Percentiles rank a stretch among this genome's conserved stretches.
Evolutionary conservation across 495 filamentous ascomycete species (phyloP).

Genomic region (Penicillium riverlandense): DNA sequence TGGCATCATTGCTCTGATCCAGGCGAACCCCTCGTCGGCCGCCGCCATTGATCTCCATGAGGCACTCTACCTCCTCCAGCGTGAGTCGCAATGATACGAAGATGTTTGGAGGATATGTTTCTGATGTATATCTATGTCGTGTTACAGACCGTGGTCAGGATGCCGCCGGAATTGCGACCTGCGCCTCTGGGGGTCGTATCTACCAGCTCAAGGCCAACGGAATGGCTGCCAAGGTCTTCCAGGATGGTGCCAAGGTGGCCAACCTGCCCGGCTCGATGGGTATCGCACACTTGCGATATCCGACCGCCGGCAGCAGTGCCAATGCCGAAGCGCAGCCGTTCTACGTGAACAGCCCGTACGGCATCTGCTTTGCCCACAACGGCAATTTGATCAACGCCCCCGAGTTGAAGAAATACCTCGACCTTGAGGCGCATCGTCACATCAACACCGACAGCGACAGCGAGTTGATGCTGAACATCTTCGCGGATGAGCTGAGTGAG

Average conservation of each 20-base stretch:
- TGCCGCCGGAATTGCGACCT: conserved; percentile 81
- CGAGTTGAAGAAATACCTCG: conserved; percentile 69
- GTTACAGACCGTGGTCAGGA: conserved; percentile 66
- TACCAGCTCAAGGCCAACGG: conserved; percentile 91
- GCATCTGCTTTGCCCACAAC: conserved; percentile 65
- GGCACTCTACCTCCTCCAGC: conserved; percentile 80
- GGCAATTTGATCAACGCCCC: conserved; percentile 94
- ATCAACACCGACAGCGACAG: conserved; percentile 96
- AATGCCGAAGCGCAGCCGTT: conserved; percentile 60
- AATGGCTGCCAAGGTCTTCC: conserved; percentile 83
- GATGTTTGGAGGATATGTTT: neutral
- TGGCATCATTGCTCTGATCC: conserved; percentile 77
- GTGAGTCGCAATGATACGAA: conserved; percentile 21
- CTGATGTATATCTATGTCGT: conserved; percentile 1
- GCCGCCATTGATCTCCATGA: conserved; percentile 83
- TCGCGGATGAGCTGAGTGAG: conserved; percentile 87
- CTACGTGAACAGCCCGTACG: conserved; percentile 90
- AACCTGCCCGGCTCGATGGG: conserved; percentile 89
- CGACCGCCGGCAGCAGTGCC: conserved; percentile 81
- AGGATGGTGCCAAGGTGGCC: conserved; percentile 62
- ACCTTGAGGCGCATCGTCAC: conserved; percentile 84
- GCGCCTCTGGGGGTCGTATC: conserved; percentile 69
- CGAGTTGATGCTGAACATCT: conserved; percentile 92
- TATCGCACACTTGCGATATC: conserved; percentile 82
- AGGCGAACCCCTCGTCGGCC: conserved; percentile 55